A percentile compares a stretch with the other conserved stretches of the same genome.
These are phyloP conservation scores for Punica granatum DNA, from an alignment of 345 rosid species.

Conservation along the genomic window DNA sequence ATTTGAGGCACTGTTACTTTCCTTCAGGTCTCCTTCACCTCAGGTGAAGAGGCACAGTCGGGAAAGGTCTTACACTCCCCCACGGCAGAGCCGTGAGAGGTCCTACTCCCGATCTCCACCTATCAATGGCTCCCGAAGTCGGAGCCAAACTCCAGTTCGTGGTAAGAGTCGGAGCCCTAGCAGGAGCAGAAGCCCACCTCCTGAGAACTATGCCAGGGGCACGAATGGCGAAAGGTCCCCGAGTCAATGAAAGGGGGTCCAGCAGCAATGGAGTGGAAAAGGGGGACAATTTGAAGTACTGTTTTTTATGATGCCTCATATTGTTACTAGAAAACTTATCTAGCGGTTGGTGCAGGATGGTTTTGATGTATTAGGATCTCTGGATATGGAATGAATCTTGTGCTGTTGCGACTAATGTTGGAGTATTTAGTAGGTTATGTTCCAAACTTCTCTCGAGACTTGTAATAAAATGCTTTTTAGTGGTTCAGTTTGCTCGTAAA, in stretches of 20 bases:
- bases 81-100: slow-evolving; percentile 32
- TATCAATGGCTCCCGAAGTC: slow-evolving; percentile 56
- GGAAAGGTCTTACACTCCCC: slow-evolving; percentile 30
- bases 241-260: slow-evolving; percentile 33
- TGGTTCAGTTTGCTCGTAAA: too few species aligned
- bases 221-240: slow-evolving; percentile 59
- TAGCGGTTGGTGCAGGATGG: background rate
- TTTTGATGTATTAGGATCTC: background rate
- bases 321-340: background rate
- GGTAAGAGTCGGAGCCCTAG: slow-evolving; percentile 36
- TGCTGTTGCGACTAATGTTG: background rate
- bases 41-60: slow-evolving; percentile 33
- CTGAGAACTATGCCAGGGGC: slow-evolving; percentile 25
- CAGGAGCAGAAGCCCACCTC: slow-evolving; percentile 36
- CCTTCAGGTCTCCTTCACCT: slow-evolving; percentile 65
- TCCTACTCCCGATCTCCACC: slow-evolving; percentile 60
- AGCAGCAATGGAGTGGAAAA: too few species aligned
- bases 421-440: background rate
- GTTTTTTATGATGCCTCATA: too few species aligned
- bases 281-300: too few species aligned
- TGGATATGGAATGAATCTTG: background rate
- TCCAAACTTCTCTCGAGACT: too few species aligned
- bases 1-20: background rate
- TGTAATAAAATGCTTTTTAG: too few species aligned
- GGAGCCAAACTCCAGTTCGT: slow-evolving; percentile 47